Base-by-base conservation (phyloP, 2,329 filamentous ascomycete genomes). In the Neonectria neomacrospora region DNA sequence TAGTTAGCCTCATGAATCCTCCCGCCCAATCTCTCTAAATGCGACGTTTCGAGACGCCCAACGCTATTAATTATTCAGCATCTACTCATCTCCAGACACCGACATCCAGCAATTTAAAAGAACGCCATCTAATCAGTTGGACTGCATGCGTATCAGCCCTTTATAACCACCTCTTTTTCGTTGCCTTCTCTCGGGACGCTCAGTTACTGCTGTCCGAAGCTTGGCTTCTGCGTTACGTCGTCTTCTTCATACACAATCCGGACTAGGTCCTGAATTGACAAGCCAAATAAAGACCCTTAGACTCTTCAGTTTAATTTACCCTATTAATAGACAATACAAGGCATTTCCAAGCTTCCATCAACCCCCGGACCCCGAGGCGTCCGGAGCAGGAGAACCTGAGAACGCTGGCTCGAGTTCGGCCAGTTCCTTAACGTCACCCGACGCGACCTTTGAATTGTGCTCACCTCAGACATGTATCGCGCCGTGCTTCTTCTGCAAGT, bases 41-140 rank as follows among this genome's bases (percentile, higher is more conserved):
- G 58, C 44, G 58, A 65, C 64, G 54, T 66, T 54, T 62, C 58
- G 30, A 53, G 30, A 48, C 39, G 37, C 30, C 32, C 37, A 26
- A 41, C n/a, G n/a, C 37, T 41, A 41, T 7, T 11, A 41, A 41
- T 41, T 11, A 18, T 18, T 41, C 37, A 41, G 37, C 37, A 37
- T 37, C 34, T 37, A 6, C 34, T 37, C 34, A 37, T 37, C 34
- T 37, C 34, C 12, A 7, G 34, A 37, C 32, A 30, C 28, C 28
- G 14, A n/a, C 41, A 32, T 32, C 30, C 41, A 62, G 57, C 41
- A 42, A 39, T 41, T 41, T 32, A 23, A 54, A 28, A 53, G 34
- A 37, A 10, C 18, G 9, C 48, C 32, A 26, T 42, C 51, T 20
- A 50, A 48, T 26, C 23, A 26, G 23, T 26, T n/a, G n/a, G n/a